A percentile compares a stretch with the other conserved stretches of the same genome.
Evolutionary conservation across 2,329 filamentous ascomycete genomes (phyloP).

Genomic region (Pleurostoma richardsiae): DNA sequence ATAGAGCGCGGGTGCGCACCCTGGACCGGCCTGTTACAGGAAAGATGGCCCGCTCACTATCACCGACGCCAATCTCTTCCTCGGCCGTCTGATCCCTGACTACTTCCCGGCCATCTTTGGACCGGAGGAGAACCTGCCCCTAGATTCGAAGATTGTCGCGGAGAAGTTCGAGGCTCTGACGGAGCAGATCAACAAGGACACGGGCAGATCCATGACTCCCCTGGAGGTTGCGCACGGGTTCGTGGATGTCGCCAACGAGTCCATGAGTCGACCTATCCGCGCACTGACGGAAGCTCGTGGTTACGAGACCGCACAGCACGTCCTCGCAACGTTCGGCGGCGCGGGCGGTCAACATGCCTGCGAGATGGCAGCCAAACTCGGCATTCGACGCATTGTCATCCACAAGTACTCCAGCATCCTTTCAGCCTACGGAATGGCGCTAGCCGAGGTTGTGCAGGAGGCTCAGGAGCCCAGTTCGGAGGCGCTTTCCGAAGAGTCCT

Average conservation of each 20-base stretch:
- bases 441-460: slow-evolving; percentile 85
- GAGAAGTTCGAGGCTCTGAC: slow-evolving; percentile 64
- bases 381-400: slow-evolving; percentile 73
- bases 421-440: slow-evolving; percentile 81
- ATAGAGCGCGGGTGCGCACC: slow-evolving; percentile 64
- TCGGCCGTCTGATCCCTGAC: slow-evolving; percentile 74
- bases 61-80: slow-evolving; percentile 78
- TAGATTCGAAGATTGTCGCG: slow-evolving; percentile 33
- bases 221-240: slow-evolving; percentile 84
- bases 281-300: slow-evolving; percentile 83
- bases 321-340: slow-evolving; percentile 47
- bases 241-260: slow-evolving; percentile 77
- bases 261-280: slow-evolving; percentile 80
- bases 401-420: slow-evolving; percentile 79
- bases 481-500: slow-evolving; percentile 52
- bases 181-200: slow-evolving; percentile 68
- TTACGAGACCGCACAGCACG: slow-evolving; percentile 78
- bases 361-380: slow-evolving; percentile 73
- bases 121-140: slow-evolving; percentile 70
- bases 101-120: slow-evolving; percentile 91
- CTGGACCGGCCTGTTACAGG: slow-evolving; percentile 78
- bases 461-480: slow-evolving; percentile 66
- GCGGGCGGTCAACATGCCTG: slow-evolving; percentile 79
- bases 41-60: slow-evolving; percentile 81
- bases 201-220: slow-evolving; percentile 60